Evolutionary conservation across 2,329 filamentous ascomycete species (phyloP), one percentile per base, ranked within the genome.

Genomic region (Neobulgaria alba): DNA sequence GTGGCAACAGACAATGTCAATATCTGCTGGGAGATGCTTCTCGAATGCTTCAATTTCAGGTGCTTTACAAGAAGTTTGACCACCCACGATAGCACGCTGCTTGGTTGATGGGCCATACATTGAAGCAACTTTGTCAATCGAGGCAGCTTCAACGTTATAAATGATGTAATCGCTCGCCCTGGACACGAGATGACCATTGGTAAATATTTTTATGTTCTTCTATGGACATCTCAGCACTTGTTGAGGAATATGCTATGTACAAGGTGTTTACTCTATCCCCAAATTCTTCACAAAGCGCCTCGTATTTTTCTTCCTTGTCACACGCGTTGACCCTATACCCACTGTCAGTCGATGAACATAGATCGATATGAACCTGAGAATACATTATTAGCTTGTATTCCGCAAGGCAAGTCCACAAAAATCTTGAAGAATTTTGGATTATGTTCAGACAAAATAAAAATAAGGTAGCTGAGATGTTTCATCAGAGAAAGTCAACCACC

Each of bases 391-490:
- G 54, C 53, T 49, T 48, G 38, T 51, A 42, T 3, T 19, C 17
- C 4, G 17, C 18, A 7, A 20, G 14, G 33, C 15, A 3, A 36
- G 14, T 20, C n/a, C 3, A 36, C 4, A 19, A 36, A 3, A 14
- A 18, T 19, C 30, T 26, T 36, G 29, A 33, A 30, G 36, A 16
- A 2, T n/a, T n/a, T n/a, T n/a, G n/a, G 40, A 30, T 26, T 20
- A 29, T 54, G 55, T 72, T 95, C 90, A 95, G 90, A 95, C 85
- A 71, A 74, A 71, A 64, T 60, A 67, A 83, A n/a, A 77, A 76
- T 79, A 83, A 95, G 90, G 90, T 96, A 96, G 90, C 90, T 86
- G 82, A 92, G 85, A 80, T 72, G 79, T 94, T 83, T 93, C 90
- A 95, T 95, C 90, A 95, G 77, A 76, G 90, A 94, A 82, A 77